A percentile compares a stretch with the other conserved stretches of the same genome.
Evolutionary conservation across 2,329 filamentous ascomycete species (phyloP).

Genomic region (Talaromyces marneffei): DNA sequence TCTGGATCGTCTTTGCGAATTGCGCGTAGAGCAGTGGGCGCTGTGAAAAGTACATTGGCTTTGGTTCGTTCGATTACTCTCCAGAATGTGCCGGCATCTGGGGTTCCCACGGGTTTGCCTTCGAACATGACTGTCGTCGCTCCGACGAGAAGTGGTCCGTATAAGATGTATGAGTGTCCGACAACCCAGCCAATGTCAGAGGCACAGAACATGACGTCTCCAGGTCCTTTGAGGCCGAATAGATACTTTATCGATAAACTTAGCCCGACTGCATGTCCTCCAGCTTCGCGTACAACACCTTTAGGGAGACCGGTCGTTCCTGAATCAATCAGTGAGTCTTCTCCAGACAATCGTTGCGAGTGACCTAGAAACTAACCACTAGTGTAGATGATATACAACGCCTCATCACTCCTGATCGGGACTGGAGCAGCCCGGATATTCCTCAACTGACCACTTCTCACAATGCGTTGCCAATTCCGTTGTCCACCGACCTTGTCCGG

Average conservation of each 20-base stretch:
- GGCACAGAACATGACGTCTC: constrained; percentile 73
- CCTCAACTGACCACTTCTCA: constrained; percentile 63
- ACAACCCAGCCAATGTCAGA: constrained; percentile 93
- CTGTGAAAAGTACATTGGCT: constrained; percentile 79
- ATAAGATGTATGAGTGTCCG: constrained; percentile 80
- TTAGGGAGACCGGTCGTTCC: constrained; percentile 79
- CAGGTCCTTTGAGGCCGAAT: constrained; percentile 75
- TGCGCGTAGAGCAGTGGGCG: constrained; percentile 78
- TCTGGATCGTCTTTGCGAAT: constrained; percentile 81
- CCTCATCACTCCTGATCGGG: constrained; percentile 69
- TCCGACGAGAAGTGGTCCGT: constrained; percentile 77
- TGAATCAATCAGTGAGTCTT: neutral
- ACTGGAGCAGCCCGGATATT: constrained; percentile 68
- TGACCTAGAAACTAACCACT: constrained; percentile 44
- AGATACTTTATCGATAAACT: constrained; percentile 76
- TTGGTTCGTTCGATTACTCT: constrained; percentile 76
- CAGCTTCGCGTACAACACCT: constrained; percentile 74
- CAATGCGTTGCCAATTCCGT: constrained; percentile 71
- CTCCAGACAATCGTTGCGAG: neutral
- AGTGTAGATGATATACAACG: constrained; percentile 87
- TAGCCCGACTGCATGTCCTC: constrained; percentile 79
- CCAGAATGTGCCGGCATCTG: constrained; percentile 84
- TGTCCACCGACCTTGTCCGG: constrained; percentile 63
- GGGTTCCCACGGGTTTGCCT: constrained; percentile 88
- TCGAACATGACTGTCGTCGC: constrained; percentile 85